A percentile compares a stretch with the other conserved stretches of the same genome.
Conservation (phyloP, 768 basidiomycete species). For the Psilocybe cubensis region DNA sequence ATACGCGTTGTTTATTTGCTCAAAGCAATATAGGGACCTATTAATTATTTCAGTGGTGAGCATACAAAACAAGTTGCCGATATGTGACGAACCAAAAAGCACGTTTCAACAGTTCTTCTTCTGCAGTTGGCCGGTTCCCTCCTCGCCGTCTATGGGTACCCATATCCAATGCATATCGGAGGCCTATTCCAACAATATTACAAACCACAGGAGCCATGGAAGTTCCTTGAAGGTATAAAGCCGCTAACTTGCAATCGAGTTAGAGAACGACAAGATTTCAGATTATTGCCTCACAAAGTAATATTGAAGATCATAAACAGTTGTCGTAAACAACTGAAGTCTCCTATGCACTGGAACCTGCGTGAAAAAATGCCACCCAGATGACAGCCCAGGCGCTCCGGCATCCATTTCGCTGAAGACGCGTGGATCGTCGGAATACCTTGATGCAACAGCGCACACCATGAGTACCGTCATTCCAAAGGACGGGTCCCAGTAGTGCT, state of each 20-base stretch:
- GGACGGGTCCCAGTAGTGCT: constrained; percentile 49
- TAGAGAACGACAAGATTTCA: constrained; percentile 25
- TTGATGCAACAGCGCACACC: constrained; percentile 64
- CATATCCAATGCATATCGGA: constrained; percentile 65
- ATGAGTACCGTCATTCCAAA: constrained; percentile 65
- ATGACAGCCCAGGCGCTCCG: constrained; percentile 38
- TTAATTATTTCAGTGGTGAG: neutral
- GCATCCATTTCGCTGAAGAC: constrained; percentile 37
- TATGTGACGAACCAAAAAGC: constrained; percentile 47
- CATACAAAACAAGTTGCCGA: neutral
- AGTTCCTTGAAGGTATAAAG: constrained; percentile 40
- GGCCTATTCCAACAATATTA: constrained; percentile 59
- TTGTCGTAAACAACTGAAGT: constrained; percentile 56
- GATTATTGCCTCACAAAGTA: constrained; percentile 49
- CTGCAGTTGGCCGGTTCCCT: constrained; percentile 33
- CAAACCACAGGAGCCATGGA: constrained; percentile 56
- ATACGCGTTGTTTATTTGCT: constrained; percentile 42
- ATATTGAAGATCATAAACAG: constrained; percentile 72
- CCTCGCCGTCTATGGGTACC: constrained; percentile 59
- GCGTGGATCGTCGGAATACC: constrained; percentile 58
- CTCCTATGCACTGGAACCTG: constrained; percentile 67
- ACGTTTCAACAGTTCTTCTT: constrained; percentile 66
- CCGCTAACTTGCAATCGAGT: constrained; percentile 25
- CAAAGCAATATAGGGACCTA: constrained; percentile 35
- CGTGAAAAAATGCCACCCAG: constrained; percentile 63